Percentiles rank a stretch among this genome's conserved stretches.
phyloP scores from a whole-genome alignment of 192 early-diverging fungal genomes.

The Dispira simplex region DNA sequence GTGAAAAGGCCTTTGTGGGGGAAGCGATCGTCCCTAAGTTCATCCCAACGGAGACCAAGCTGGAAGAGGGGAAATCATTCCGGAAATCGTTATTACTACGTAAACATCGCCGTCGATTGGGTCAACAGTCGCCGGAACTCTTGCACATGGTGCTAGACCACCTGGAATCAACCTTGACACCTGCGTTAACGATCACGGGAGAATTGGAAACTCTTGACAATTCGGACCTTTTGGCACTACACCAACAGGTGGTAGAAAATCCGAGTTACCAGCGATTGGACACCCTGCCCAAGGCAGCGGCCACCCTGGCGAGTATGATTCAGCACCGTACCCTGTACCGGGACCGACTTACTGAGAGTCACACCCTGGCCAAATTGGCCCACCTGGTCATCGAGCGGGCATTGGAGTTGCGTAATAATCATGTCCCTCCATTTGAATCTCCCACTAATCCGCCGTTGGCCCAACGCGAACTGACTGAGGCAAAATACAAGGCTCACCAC shows the following conservation, averaged over 20 bases:
- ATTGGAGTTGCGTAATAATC: not conserved
- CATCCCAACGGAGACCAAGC: not conserved
- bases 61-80: not conserved
- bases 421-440: not conserved
- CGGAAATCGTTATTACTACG: too few species aligned
- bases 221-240: too few species aligned
- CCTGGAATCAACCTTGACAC: too few species aligned
- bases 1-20: not conserved
- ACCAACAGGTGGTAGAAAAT: too few species aligned
- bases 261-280: too few species aligned
- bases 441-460: not conserved
- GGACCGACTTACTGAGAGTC: not conserved
- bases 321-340: not conserved
- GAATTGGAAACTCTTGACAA: too few species aligned
- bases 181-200: too few species aligned
- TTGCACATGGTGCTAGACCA: too few species aligned
- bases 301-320: not conserved
- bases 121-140: too few species aligned
- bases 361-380: slow-evolving; percentile 2
- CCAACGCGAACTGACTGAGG: not conserved
- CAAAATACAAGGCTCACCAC: not conserved
- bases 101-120: too few species aligned
- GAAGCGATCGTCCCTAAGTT: not conserved
- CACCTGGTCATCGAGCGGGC: not conserved
- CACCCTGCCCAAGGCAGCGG: too few species aligned